phyloP scores from a whole-genome alignment of 352 stramenopile genomes.

The Globisporangium spinosum region DNA sequence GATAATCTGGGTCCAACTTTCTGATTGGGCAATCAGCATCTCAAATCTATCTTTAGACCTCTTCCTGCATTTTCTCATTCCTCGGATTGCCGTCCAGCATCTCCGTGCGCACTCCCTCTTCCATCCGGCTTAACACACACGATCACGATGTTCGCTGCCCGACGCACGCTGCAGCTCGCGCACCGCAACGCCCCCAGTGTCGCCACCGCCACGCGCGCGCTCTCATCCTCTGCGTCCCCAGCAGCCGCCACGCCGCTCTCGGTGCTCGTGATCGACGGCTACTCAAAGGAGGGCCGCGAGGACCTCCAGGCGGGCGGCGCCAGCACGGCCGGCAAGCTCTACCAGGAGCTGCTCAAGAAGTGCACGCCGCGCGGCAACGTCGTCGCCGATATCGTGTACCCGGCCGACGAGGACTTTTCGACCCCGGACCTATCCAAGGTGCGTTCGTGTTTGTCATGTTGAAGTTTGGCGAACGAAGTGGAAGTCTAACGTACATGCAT shows the following conservation, averaged over 20 bases:
- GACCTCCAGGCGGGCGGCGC: conserved; percentile 65
- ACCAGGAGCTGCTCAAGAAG: conserved; percentile 57
- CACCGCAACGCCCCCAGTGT: neutral
- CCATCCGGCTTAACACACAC: neutral
- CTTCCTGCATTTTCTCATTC: neutral
- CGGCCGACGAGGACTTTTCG: conserved; percentile 61
- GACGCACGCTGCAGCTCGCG: conserved; percentile 10
- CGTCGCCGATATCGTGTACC: conserved; percentile 60
- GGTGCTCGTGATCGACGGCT: conserved; percentile 76
- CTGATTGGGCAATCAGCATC: conserved; percentile 2
- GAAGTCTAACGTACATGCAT: conserved; percentile 7
- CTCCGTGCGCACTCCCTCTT: neutral
- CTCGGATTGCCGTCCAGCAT: neutral
- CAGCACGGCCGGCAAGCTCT: conserved; percentile 67
- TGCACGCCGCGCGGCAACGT: conserved; percentile 48
- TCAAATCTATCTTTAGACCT: conserved; percentile 6
- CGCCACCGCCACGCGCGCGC: conserved; percentile 14
- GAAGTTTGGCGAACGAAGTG: neutral
- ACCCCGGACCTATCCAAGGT: conserved; percentile 57
- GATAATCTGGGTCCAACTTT: neutral
- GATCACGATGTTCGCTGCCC: conserved; percentile 1
- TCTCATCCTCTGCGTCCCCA: conserved; percentile 16
- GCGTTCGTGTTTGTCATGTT: conserved; percentile 6
- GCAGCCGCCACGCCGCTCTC: conserved; percentile 35
- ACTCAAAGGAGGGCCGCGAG: conserved; percentile 60